A percentile compares a stretch with the other conserved stretches of the same genome.
phyloP scores from a whole-genome alignment of 768 basidiomycete genomes.

The Suillus plorans region DNA sequence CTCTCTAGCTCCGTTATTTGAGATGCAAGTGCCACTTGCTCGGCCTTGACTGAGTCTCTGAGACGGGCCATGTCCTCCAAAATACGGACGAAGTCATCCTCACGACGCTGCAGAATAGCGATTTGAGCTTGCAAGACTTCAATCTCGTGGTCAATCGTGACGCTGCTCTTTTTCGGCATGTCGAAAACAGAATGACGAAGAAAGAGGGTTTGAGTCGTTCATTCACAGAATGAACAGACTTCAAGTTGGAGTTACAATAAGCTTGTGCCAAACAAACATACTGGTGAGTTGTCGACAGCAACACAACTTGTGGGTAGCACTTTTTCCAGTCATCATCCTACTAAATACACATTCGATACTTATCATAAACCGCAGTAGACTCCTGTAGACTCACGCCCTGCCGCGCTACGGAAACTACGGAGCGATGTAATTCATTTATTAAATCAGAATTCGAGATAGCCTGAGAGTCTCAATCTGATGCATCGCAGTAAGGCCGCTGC shows the following conservation, averaged over 20 bases:
- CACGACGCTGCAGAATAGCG: slow-evolving; percentile 33
- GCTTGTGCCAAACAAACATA: neutral
- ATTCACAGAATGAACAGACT: neutral
- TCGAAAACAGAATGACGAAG: neutral
- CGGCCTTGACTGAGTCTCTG: slow-evolving; percentile 33
- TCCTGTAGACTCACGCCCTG: neutral
- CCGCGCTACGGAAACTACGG: neutral
- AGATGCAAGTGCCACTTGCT: slow-evolving; percentile 32
- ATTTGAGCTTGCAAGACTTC: slow-evolving; percentile 39
- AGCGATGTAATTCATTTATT: neutral
- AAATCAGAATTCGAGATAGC: too few species aligned
- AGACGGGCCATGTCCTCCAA: slow-evolving; percentile 40
- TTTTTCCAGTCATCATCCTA: neutral
- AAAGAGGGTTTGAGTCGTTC: neutral
- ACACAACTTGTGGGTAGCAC: neutral
- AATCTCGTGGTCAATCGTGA: slow-evolving; percentile 37
- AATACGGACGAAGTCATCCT: slow-evolving; percentile 40
- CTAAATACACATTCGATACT: neutral
- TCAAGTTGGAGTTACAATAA: neutral
- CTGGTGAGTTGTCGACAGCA: neutral
- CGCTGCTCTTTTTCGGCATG: slow-evolving; percentile 28
- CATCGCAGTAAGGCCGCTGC: too few species aligned
- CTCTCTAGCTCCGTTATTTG: slow-evolving; percentile 36
- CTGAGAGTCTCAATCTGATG: too few species aligned
- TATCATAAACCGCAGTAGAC: neutral